phyloP scores from a whole-genome alignment of 2,329 filamentous ascomycete genomes.

The Colletotrichum sp. region DNA sequence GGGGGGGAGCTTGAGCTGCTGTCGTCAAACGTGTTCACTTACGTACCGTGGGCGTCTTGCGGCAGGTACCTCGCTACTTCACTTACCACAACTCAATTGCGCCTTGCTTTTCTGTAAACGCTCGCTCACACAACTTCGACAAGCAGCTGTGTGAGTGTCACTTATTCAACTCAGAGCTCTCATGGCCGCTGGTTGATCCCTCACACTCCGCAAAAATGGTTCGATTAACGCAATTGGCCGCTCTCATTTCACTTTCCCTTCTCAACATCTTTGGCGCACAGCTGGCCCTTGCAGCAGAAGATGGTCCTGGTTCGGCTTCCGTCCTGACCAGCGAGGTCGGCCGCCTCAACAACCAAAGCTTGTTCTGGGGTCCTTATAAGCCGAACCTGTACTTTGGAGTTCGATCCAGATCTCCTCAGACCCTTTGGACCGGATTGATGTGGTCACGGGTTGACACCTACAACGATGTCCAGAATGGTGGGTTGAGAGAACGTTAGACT shows the following conservation, averaged over 20 bases:
- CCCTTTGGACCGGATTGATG: constrained; percentile 81
- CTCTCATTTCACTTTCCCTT: constrained; percentile 27
- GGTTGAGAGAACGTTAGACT: constrained; percentile 28
- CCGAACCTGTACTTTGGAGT: constrained; percentile 95
- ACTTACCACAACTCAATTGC: neutral
- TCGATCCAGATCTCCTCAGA: constrained; percentile 80
- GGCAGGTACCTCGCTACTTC: constrained; percentile 10
- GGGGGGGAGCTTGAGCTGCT: constrained; percentile 7
- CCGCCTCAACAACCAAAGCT: constrained; percentile 74
- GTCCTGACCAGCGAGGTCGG: constrained; percentile 55
- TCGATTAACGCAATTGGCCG: constrained; percentile 29
- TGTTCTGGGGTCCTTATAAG: constrained; percentile 95
- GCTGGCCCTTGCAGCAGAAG: constrained; percentile 21
- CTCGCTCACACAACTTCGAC: neutral
- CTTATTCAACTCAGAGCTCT: constrained; percentile 1
- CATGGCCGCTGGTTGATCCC: constrained; percentile 8
- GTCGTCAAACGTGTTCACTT: constrained; percentile 22
- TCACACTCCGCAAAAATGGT: constrained; percentile 24
- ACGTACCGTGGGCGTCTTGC: neutral
- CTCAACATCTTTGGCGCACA: constrained; percentile 24
- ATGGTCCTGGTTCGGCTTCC: constrained; percentile 25
- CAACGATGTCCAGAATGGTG: constrained; percentile 76
- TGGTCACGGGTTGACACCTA: constrained; percentile 89
- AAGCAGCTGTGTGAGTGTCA: constrained; percentile 5
- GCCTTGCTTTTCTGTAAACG: neutral